Conservation (phyloP, 495 filamentous ascomycete species). For the Halenospora varia region DNA sequence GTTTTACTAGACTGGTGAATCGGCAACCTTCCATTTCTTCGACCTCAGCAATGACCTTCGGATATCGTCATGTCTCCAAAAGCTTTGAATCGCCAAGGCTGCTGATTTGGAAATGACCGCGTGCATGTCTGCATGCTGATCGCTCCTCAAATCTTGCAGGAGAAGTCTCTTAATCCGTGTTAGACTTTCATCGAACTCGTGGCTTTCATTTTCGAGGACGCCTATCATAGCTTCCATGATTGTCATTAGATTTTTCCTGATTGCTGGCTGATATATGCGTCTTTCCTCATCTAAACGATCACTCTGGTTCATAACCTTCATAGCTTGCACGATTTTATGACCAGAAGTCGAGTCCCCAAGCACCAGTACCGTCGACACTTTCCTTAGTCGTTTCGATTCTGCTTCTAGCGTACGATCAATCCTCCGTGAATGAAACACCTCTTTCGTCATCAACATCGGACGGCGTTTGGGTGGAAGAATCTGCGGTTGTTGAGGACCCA, state of each 20-base stretch:
- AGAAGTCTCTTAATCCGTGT: no score
- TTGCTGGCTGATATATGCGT: conserved; percentile 84
- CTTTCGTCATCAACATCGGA: neutral
- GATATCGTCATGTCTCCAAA: no score
- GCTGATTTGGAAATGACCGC: no score
- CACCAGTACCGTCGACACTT: neutral
- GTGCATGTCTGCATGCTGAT: no score
- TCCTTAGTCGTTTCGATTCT: neutral
- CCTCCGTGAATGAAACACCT: no score
- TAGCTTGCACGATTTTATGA: conserved; percentile 90
- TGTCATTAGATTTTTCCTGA: conserved; percentile 95
- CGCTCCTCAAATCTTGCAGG: no score
- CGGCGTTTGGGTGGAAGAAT: neutral
- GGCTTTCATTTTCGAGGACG: no score
- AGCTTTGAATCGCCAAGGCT: no score
- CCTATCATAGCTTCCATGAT: conserved; percentile 79
- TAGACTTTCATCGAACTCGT: no score
- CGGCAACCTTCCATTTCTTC: no score
- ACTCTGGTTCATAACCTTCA: conserved; percentile 98
- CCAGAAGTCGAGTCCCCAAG: neutral
- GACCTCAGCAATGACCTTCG: no score
- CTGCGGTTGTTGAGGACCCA: neutral
- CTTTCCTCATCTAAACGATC: conserved; percentile 56
- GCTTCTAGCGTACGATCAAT: neutral
- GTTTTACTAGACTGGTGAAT: conserved; percentile 92